Percentiles rank a stretch among this genome's conserved stretches.
Evolutionary conservation across 73 alveolate species (phyloP).

Genomic region (Blepharisma stoltei): DNA sequence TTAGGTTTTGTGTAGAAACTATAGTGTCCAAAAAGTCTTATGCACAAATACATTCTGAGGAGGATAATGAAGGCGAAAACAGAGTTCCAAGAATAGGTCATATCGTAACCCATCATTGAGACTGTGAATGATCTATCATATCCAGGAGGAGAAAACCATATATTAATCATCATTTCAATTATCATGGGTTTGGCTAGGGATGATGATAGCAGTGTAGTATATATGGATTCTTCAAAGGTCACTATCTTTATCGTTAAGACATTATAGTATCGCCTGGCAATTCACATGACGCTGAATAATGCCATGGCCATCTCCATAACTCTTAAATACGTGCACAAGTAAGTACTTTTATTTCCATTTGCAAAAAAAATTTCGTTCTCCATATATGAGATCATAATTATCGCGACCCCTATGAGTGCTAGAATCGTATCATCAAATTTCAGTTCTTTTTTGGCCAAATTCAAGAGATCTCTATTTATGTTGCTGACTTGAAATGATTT

Average conservation of each 20-base stretch:
- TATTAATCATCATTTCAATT: neutral
- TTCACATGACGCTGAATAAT: neutral
- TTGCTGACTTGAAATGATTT: neutral
- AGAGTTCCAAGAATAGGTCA: neutral
- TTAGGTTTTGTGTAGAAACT: slow-evolving; percentile 15
- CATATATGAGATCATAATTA: neutral
- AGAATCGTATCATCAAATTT: slow-evolving; percentile 25
- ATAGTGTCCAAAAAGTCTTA: slow-evolving; percentile 27
- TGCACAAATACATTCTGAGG: neutral
- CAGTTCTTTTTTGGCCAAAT: neutral
- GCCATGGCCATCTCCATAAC: neutral
- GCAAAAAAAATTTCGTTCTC: neutral
- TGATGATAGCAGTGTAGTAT: neutral
- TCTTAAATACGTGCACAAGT: neutral
- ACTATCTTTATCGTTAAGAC: neutral
- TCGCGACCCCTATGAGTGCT: neutral
- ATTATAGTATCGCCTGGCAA: slow-evolving; percentile 1
- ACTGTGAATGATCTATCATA: neutral
- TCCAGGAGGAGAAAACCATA: slow-evolving; percentile 14
- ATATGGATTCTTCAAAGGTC: neutral
- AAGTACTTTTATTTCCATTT: neutral
- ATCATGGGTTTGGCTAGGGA: neutral
- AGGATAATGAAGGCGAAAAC: neutral
- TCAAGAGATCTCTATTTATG: neutral
- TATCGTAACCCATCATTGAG: neutral